Evolutionary conservation across 768 basidiomycete species (phyloP), one percentile per base, ranked within the genome.

Genomic region (Fistulinella prunicolor): DNA sequence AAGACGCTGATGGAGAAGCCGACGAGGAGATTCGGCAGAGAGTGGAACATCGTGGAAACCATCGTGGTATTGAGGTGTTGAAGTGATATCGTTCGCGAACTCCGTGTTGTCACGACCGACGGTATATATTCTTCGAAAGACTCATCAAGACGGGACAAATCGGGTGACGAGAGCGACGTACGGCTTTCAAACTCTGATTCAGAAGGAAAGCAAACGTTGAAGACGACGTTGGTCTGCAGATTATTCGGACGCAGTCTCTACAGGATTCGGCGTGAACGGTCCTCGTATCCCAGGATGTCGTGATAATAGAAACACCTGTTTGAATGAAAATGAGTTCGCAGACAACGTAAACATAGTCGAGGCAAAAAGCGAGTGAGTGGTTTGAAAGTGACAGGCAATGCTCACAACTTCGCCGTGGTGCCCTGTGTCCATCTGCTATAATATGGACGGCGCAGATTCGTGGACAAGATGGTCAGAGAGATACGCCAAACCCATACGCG

Each of bases 1-100:
- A 99, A 99, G 30, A 98, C 80, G n/a, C 96, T 96, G 2, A 83
- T 86, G 2, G 94, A 94, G 72, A 97, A 97, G 13, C 95, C 95
- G 47, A 95, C 78, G 49, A 99, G 82, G 37, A 99, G 82, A 55
- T 83, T 87, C 19, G 93, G 89, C 7, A 79, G 59, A 1, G 82
- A 70, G 67, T 98, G 94, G 73, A 88, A 98, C 0, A 92, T 89
- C 17, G 86, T 77, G 68, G 89, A 94, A 44, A 92, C 82, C 35
- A 97, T 91, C 63, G 85, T 93, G 8, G 91, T 90, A 43, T 82
- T 81, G 10, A 87, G 72, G 61, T 89, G 64, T 90, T 87, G 74
- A 98, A 96, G 70, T 94, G 98, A 60, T 95, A 77, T 35, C 91
- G 81, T 57, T 87, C 82, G 55, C 83, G 76, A 36, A 99, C 78